Conservation (phyloP, 169 alveolate genomes). For the Cryptosporidium sp. region DNA sequence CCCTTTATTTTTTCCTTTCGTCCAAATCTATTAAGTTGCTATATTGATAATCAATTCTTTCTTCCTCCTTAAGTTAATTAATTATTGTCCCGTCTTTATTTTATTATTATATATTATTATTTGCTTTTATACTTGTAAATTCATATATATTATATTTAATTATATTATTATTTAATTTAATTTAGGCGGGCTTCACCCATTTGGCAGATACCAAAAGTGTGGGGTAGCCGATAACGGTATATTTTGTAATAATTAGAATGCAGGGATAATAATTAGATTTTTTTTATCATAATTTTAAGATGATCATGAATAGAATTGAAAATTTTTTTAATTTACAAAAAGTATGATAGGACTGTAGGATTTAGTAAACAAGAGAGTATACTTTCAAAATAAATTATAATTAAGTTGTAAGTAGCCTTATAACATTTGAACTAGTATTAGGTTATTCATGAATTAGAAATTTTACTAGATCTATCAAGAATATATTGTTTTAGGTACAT, state of each 20-base stretch:
- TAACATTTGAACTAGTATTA: neutral
- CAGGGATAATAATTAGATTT: too few species aligned
- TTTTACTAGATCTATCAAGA: conserved; percentile 22
- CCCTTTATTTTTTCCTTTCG: neutral
- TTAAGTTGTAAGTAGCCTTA: neutral
- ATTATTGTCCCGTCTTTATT: conserved; percentile 9
- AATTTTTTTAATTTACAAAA: too few species aligned
- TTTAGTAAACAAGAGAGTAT: neutral
- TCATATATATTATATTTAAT: conserved; percentile 3
- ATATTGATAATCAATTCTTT: conserved; percentile 1
- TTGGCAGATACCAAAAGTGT: neutral
- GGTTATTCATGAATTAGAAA: conserved; percentile 2
- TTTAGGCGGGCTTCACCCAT: neutral
- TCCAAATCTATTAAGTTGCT: neutral
- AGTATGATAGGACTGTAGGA: neutral
- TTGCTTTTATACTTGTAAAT: neutral
- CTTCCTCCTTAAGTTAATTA: neutral
- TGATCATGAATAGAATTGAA: too few species aligned
- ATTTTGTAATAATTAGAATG: neutral
- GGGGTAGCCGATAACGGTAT: neutral
- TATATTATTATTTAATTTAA: neutral
- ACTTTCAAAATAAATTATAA: neutral
- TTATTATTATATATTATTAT: neutral
- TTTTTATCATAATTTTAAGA: too few species aligned
- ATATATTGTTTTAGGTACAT: conserved; percentile 65